Conservation (phyloP, 2,329 filamentous ascomycete genomes). For the Exophiala aquamarina region DNA sequence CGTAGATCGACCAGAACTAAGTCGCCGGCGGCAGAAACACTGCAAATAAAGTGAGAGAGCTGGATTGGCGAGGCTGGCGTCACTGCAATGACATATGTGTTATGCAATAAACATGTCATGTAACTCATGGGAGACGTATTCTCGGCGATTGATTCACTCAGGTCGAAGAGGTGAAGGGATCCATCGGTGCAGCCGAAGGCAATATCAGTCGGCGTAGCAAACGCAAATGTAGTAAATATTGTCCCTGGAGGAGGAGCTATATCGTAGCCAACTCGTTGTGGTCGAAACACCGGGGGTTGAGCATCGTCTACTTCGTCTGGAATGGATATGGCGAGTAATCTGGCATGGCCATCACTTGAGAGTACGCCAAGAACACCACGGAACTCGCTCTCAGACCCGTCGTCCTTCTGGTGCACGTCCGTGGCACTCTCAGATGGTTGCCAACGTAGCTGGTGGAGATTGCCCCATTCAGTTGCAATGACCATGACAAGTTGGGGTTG, state of each 20-base stretch:
- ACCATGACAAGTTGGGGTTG: conserved; percentile 50
- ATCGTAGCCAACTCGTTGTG: conserved; percentile 8
- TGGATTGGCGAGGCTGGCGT: conserved; percentile 51
- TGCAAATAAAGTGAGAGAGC: conserved; percentile 53
- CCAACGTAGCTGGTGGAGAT: conserved; percentile 57
- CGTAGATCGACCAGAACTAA: conserved; percentile 56
- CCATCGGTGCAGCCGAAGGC: conserved; percentile 58
- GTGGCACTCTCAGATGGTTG: conserved; percentile 46
- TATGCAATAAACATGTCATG: conserved; percentile 31
- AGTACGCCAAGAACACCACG: conserved; percentile 58
- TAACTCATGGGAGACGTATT: conserved; percentile 4
- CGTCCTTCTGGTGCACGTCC: conserved; percentile 27
- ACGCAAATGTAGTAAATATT: conserved; percentile 57
- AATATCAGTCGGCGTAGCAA: conserved; percentile 57
- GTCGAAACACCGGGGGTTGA: background rate
- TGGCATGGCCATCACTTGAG: conserved; percentile 58
- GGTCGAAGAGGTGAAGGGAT: conserved; percentile 54
- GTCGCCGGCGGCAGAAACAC: conserved; percentile 56
- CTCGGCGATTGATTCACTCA: conserved; percentile 25
- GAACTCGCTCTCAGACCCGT: conserved; percentile 28
- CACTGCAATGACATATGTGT: conserved; percentile 48
- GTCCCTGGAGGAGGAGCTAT: conserved; percentile 45
- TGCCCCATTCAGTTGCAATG: conserved; percentile 59
- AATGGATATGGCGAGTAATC: conserved; percentile 53
- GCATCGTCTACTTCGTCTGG: conserved; percentile 2